Evolutionary conservation across 139 green algal species (phyloP).

Genomic region (Tetradesmus obliquus): DNA sequence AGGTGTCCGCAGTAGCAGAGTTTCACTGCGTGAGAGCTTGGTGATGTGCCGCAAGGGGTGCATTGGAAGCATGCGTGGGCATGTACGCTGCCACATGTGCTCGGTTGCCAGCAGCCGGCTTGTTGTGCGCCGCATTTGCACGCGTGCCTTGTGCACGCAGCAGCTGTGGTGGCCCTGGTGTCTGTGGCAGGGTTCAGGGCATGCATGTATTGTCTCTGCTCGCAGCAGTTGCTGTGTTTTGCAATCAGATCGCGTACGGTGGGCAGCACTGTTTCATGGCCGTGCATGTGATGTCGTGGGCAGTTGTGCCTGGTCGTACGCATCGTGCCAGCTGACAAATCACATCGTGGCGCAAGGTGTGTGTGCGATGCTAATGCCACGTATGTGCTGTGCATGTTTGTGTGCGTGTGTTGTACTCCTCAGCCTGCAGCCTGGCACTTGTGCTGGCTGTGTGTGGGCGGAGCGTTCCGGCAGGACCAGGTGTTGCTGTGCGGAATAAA

Average conservation of each 20-base stretch:
- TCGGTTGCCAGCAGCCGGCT: neutral
- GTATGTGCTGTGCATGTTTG: neutral
- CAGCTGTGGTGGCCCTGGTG: neutral
- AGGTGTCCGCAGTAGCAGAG: neutral
- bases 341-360: neutral
- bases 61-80: neutral
- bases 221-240: neutral
- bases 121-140: neutral
- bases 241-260: neutral
- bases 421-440: neutral
- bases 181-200: too few relatives aligned
- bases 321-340: too few relatives aligned
- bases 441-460: neutral
- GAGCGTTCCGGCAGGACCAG: neutral
- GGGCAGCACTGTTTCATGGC: neutral
- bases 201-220: neutral
- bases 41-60: neutral
- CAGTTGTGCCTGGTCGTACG: too few relatives aligned
- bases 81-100: neutral
- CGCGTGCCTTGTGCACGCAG: neutral
- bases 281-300: neutral
- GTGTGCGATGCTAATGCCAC: neutral
- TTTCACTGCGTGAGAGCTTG: neutral
- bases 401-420: neutral
- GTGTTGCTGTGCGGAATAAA: neutral